Conservation (phyloP, 202 grass and related monocot genomes). For the Digitaria exilis region DNA sequence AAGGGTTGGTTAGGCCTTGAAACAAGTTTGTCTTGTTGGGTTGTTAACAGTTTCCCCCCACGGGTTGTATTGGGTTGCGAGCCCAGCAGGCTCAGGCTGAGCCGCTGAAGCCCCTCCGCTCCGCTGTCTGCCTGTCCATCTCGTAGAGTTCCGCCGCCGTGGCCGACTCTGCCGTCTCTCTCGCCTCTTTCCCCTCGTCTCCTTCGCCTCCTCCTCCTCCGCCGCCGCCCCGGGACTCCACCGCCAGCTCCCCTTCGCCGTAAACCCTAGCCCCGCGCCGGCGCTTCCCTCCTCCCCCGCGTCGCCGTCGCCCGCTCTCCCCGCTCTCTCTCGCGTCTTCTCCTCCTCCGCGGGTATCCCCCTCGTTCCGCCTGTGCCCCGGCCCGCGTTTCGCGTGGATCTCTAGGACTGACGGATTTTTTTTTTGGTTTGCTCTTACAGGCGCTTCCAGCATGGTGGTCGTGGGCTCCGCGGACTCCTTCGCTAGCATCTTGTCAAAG, state of each 20-base stretch:
- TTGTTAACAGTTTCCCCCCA: too few relatives aligned
- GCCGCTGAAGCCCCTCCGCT: too few relatives aligned
- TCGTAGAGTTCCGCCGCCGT: too few relatives aligned
- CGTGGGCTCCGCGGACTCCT: slow-evolving; percentile 58
- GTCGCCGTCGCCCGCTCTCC: neutral
- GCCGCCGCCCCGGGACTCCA: slow-evolving; percentile 31
- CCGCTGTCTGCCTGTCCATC: too few relatives aligned
- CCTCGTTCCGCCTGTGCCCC: neutral
- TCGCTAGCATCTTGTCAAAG: slow-evolving; percentile 50
- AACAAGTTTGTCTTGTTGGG: too few relatives aligned
- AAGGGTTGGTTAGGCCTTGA: too few relatives aligned
- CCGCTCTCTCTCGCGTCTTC: slow-evolving; percentile 46
- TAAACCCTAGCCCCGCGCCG: slow-evolving; percentile 26
- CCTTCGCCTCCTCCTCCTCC: neutral
- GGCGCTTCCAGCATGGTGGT: slow-evolving; percentile 54
- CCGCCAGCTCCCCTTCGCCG: slow-evolving; percentile 3
- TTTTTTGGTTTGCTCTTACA: slow-evolving; percentile 22
- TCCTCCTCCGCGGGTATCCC: slow-evolving; percentile 33
- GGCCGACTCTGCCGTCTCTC: slow-evolving; percentile 51
- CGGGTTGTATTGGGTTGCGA: too few relatives aligned
- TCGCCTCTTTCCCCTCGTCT: slow-evolving; percentile 35
- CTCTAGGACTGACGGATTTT: neutral
- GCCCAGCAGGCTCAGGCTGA: too few relatives aligned
- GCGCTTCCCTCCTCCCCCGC: neutral
- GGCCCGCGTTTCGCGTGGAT: neutral